Percentiles rank a stretch among this genome's conserved stretches.
Conservation (phyloP, 495 filamentous ascomycete genomes). For the Neurospora africana region DNA sequence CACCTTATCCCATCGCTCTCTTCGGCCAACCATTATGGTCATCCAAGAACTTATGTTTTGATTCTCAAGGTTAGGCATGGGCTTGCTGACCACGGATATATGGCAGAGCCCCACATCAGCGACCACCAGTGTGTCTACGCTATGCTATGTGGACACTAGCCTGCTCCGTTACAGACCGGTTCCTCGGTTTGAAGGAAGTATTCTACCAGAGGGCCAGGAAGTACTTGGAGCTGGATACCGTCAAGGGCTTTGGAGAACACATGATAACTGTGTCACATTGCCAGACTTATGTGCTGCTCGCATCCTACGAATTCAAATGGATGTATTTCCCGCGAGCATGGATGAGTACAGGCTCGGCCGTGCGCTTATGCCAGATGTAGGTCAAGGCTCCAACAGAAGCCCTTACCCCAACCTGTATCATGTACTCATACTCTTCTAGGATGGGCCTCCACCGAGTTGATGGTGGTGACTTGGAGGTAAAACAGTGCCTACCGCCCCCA, state of each 20-base stretch:
- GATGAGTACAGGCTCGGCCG: slow-evolving; percentile 76
- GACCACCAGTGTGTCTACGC: slow-evolving; percentile 78
- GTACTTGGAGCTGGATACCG: slow-evolving; percentile 79
- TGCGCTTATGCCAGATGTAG: slow-evolving; percentile 69
- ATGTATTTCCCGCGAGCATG: slow-evolving; percentile 98
- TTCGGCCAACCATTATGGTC: not conserved
- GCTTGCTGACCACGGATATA: slow-evolving; percentile 12
- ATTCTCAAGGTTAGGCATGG: not conserved
- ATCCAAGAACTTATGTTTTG: not conserved
- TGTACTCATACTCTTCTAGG: slow-evolving; percentile 23
- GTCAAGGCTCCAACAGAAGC: not conserved
- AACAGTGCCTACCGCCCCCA: slow-evolving; percentile 75
- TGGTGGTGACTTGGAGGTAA: slow-evolving; percentile 77
- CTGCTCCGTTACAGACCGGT: slow-evolving; percentile 73
- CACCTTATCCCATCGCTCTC: not conserved
- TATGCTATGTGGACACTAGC: slow-evolving; percentile 93
- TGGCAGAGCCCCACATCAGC: slow-evolving; percentile 57
- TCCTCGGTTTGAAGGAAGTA: slow-evolving; percentile 59
- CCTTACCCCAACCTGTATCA: not conserved
- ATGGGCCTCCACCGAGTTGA: slow-evolving; percentile 88
- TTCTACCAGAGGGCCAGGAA: slow-evolving; percentile 85
- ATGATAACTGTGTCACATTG: slow-evolving; percentile 72
- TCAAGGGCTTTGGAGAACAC: slow-evolving; percentile 85
- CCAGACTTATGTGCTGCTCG: slow-evolving; percentile 73
- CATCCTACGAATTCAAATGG: slow-evolving; percentile 86